Evolutionary conservation across 192 early-diverging fungal species (phyloP).

Genomic region (Pilaira anomala): DNA sequence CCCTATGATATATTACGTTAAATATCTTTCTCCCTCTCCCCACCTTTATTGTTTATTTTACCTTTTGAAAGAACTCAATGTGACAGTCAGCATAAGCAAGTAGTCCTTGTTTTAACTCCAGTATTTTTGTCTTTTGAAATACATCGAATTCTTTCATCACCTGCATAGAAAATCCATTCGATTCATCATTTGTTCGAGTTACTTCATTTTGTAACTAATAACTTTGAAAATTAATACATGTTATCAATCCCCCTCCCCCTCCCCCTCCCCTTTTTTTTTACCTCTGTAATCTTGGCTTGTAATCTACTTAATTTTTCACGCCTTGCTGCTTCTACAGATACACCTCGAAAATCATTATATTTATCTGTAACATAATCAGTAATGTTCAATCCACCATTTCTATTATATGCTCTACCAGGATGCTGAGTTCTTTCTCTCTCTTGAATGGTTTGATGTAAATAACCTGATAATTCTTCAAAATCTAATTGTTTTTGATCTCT

Average conservation of each 20-base stretch:
- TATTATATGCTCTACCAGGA: conserved; percentile 58
- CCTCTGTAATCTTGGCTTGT: conserved; percentile 66
- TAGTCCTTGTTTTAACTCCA: conserved; percentile 77
- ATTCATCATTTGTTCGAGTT: conserved; percentile 67
- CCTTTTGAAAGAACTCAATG: conserved; percentile 80
- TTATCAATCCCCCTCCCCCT: no score
- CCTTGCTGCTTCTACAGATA: conserved; percentile 77
- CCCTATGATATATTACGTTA: conserved; percentile 37
- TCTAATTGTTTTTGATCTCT: conserved; percentile 97
- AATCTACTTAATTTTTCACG: conserved; percentile 79
- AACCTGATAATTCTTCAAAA: conserved; percentile 82
- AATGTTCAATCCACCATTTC: conserved; percentile 44
- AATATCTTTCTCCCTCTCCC: no score
- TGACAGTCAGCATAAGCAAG: conserved; percentile 75
- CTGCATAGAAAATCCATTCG: conserved; percentile 72
- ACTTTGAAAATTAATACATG: neutral
- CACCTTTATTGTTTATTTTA: conserved; percentile 30
- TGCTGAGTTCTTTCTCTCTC: conserved; percentile 73
- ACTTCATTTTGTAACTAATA: conserved; percentile 77
- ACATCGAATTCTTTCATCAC: conserved; percentile 80
- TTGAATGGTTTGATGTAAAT: conserved; percentile 63
- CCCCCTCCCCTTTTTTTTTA: conserved; percentile 31
- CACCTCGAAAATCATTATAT: conserved; percentile 83
- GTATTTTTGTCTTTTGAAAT: conserved; percentile 75
- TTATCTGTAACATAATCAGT: conserved; percentile 84